Conservation (phyloP, 495 filamentous ascomycete species). For the Daldinia caldariorum region DNA sequence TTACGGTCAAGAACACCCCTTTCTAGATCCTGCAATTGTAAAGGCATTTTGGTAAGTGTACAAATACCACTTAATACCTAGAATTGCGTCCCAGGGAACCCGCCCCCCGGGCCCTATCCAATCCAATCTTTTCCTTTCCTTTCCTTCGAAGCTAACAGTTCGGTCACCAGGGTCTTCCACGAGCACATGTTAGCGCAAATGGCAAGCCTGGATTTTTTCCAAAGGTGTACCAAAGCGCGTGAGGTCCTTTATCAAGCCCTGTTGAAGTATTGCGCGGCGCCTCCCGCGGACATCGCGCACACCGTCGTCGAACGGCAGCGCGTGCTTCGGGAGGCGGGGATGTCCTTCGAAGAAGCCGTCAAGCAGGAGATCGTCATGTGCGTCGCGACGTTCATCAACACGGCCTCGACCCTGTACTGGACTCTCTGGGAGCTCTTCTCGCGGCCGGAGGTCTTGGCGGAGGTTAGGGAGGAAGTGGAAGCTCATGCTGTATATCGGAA, state of each 20-base stretch:
- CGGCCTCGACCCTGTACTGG: too few relatives aligned
- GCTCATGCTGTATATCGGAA: too few relatives aligned
- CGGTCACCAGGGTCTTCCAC: background rate
- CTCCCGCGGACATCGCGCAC: too few relatives aligned
- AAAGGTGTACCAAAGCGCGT: background rate
- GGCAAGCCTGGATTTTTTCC: background rate
- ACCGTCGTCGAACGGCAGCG: too few relatives aligned
- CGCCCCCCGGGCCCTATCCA: background rate
- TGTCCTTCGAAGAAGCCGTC: too few relatives aligned
- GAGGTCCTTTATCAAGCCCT: background rate
- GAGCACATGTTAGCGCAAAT: background rate
- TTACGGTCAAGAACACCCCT: background rate
- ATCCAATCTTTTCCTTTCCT: background rate
- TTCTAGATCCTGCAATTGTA: background rate
- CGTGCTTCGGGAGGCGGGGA: too few relatives aligned
- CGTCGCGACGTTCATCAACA: too few relatives aligned
- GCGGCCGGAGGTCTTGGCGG: too few relatives aligned
- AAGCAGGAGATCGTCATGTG: too few relatives aligned
- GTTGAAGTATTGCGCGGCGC: background rate
- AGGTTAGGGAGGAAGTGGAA: too few relatives aligned
- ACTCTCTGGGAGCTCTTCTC: too few relatives aligned
- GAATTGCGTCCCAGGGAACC: too few relatives aligned
- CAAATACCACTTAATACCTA: background rate
- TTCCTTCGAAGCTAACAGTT: background rate
- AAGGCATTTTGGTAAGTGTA: background rate